Percentiles rank a stretch among this genome's conserved stretches.
Evolutionary conservation across 2,329 filamentous ascomycete genomes (phyloP).

Genomic region (Diaporthe citriasiana): DNA sequence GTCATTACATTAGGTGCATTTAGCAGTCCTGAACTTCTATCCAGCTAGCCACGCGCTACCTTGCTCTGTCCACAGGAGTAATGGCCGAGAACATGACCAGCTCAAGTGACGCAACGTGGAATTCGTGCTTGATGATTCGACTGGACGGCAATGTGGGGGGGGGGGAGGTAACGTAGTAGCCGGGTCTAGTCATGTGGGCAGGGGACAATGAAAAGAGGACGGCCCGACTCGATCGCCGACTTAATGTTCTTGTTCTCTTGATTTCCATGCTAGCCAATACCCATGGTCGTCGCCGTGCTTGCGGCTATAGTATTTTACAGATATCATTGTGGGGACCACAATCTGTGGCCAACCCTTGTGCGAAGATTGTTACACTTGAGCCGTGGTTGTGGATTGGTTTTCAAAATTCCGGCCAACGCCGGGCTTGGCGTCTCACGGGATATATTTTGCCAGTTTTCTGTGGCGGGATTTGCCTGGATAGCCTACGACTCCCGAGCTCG

Average conservation of each 20-base stretch:
- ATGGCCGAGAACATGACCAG: slow-evolving; percentile 15
- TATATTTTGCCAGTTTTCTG: not conserved
- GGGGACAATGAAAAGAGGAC: not conserved
- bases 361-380: not conserved
- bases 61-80: not conserved
- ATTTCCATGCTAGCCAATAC: not conserved
- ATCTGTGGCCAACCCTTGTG: not conserved
- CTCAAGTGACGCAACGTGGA: slow-evolving; percentile 23
- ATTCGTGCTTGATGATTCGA: not conserved
- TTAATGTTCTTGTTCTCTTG: not conserved
- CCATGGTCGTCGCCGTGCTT: not conserved
- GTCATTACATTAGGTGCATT: no score
- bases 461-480: not conserved
- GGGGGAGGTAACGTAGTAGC: slow-evolving; percentile 28
- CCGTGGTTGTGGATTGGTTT: not conserved
- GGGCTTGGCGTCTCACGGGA: no score
- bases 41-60: slow-evolving; percentile 5
- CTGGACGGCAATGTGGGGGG: slow-evolving; percentile 17
- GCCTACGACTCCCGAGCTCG: not conserved
- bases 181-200: not conserved
- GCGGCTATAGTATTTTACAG: not conserved
- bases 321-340: not conserved
- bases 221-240: slow-evolving; percentile 4
- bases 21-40: not conserved
- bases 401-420: not conserved